Percentiles rank a stretch among this genome's conserved stretches.
These are phyloP conservation scores for Grigorovia transvaalensis DNA, from an alignment of 805 yeast genomes.

Conservation along the genomic window DNA sequence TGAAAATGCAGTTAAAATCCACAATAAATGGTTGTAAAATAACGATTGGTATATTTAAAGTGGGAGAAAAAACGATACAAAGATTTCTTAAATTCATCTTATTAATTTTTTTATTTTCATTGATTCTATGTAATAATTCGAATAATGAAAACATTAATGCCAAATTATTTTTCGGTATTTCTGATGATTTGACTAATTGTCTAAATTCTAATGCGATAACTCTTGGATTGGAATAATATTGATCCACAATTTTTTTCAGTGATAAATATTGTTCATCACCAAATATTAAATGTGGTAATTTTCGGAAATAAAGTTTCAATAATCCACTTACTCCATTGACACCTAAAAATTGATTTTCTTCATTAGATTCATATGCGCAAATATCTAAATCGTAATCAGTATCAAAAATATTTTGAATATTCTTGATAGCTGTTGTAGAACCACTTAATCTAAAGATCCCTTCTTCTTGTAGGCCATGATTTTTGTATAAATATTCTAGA, in stretches of 20 bases:
- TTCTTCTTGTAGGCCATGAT: constrained; percentile 72
- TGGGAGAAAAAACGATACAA: constrained; percentile 75
- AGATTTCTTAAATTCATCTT: constrained; percentile 77
- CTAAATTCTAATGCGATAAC: constrained; percentile 24
- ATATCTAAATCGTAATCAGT: constrained; percentile 59
- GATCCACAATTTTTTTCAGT: constrained; percentile 30
- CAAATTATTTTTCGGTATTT: constrained; percentile 43
- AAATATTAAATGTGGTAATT: constrained; percentile 58
- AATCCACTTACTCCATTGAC: constrained; percentile 82
- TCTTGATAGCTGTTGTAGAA: constrained; percentile 64
- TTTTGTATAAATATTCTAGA: constrained; percentile 50
- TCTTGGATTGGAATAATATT: constrained; percentile 23
- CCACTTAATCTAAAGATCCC: constrained; percentile 91
- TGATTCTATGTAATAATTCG: constrained; percentile 54
- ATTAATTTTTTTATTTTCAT: constrained; percentile 50
- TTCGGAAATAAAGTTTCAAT: constrained; percentile 71
- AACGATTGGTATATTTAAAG: constrained; percentile 56
- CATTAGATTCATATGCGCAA: constrained; percentile 27
- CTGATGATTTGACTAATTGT: constrained; percentile 23
- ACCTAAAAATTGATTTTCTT: constrained; percentile 35
- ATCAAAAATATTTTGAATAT: constrained; percentile 61
- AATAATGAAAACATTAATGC: constrained; percentile 58
- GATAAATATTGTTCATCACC: constrained; percentile 39
- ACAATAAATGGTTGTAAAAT: constrained; percentile 49
- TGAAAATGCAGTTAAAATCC: constrained; percentile 55